phyloP scores from a whole-genome alignment of 2,329 filamentous ascomycete genomes.

The Mariannaea elegans region DNA sequence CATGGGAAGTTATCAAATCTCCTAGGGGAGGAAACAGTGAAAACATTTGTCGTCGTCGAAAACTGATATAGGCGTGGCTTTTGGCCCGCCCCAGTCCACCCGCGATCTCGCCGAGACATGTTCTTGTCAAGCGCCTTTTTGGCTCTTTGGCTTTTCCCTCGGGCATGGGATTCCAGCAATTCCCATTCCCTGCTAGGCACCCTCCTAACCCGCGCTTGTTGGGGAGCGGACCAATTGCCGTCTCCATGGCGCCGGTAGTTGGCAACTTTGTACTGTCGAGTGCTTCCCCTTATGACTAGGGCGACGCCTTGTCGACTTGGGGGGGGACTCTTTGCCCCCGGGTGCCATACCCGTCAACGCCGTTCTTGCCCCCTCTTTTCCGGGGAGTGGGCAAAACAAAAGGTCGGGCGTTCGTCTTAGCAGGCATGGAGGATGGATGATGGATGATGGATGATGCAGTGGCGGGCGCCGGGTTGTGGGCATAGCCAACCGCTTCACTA shows the following conservation, averaged over 20 bases:
- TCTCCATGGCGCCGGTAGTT: slow-evolving; percentile 23
- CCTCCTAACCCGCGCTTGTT: slow-evolving; percentile 17
- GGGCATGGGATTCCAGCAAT: slow-evolving; percentile 34
- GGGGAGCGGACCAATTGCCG: slow-evolving; percentile 18
- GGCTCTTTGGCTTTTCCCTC: slow-evolving; percentile 12
- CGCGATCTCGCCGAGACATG: slow-evolving; percentile 39
- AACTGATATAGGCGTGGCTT: slow-evolving; percentile 32
- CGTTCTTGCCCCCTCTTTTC: not conserved
- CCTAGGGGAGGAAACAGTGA: not conserved
- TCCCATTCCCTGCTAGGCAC: slow-evolving; percentile 30
- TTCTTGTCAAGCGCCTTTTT: slow-evolving; percentile 27
- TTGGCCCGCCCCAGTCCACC: slow-evolving; percentile 30
- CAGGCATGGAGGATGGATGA: not conserved
- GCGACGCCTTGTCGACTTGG: not conserved
- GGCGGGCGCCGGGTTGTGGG: slow-evolving; percentile 25
- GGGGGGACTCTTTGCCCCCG: not conserved
- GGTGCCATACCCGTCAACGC: not conserved
- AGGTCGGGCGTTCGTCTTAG: slow-evolving; percentile 6
- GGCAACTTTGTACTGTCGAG: too few relatives aligned
- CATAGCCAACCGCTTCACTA: not conserved
- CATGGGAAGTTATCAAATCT: slow-evolving; percentile 8
- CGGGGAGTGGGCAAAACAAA: not conserved
- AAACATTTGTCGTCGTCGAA: slow-evolving; percentile 21
- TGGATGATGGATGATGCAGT: slow-evolving; percentile 33
- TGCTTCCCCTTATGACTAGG: too few relatives aligned